Base-by-base conservation (phyloP, 306 rosid species). In the Albizia julibrissin region DNA sequence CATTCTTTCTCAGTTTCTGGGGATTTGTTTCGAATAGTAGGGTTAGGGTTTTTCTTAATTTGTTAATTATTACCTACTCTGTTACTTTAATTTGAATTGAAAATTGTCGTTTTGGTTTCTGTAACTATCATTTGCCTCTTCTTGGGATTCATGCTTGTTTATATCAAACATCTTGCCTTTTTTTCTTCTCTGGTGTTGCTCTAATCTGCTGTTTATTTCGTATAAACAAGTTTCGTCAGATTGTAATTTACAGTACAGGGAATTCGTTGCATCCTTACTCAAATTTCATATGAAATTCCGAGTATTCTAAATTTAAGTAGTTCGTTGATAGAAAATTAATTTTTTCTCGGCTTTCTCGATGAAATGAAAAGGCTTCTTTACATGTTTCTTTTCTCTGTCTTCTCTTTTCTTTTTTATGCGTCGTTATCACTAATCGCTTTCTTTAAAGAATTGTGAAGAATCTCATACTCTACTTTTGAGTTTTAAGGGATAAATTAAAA, bases 11-110 rank as follows among this genome's bases (percentile, higher is more conserved):
- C 9, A 9, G 14, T 58, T 40, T 79, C 79, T 78, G 50, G 79
- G 77, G 71, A 82, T 79, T 76, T 82, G 65, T n/a, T 69, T 65
- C 8, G 3, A 43, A 42, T 42, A 44, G 2, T 44, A 74, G 33
- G 21, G 7, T 24, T 40, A 69, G 49, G 26, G 1, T 39, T 19
- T 37, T 19, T 69, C 24, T 11, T 69, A 10, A 10, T 19, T 69
- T 10, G 0, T 19, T 69, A 52, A 52, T 52, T 22, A n/a, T 69
- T 39, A 8, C 5, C 42, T 39, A 39, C 13, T 43, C 8, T 37
- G 10, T 49, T 37, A 19, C 74, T 69, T 64, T n/a, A 69, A 69
- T 69, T 69, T 42, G 54, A 69, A 40, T n/a, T 42, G 22, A 46
- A 26, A 13, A 14, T 22, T 24, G 21, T 10, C 26, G 26, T 44